Evolutionary conservation across 75 land plant species (phyloP), one percentile per base, ranked within the genome.

Genomic region (Azolla pinnata): DNA sequence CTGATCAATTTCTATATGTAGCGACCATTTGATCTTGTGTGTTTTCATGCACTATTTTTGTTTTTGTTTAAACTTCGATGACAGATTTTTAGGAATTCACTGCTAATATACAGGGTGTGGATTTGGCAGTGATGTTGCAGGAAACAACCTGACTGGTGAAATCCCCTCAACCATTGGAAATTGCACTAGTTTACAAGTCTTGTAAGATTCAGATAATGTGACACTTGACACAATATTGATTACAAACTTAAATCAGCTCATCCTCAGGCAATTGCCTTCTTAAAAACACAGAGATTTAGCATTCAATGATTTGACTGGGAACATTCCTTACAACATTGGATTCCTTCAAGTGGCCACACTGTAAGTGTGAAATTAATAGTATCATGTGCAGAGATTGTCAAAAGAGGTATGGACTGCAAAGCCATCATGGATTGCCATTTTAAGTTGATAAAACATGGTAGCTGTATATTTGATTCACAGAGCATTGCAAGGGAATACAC

Each of bases 181-280:
- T 66, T 90, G 97, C 57, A 83, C 97, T 42, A 86, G 91, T 62
- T 90, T 90, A 71, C 84, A 90, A 58, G 85, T 88, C 40, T 33
- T 88, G 95, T 87, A 77, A n/a, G 79, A 17, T 44, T 21, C 30
- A 29, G 30, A 4, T 53, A 58, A 18, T 20, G 16, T 26, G 4
- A 19, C 10, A 2, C 18, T 63, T 29, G n/a, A 10, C 12, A 16
- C 3, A 1, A 16, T 30, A 2, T 5, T 19, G 2, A 28, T 20
- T 29, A 27, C 17, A 1, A 46, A 29, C 16, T 16, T 18, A 29
- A 61, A 29, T 21, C 12, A 40, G 17, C 49, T 49, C n/a, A n/a
- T n/a, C n/a, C n/a, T n/a, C n/a, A n/a, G n/a, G n/a, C n/a, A n/a
- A n/a, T 21, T 12, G 60, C 1, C 42, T 40, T 16, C 57, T 33